Base-by-base conservation (phyloP, 176 grass and related monocot species). In the Hordeum marinum region DNA sequence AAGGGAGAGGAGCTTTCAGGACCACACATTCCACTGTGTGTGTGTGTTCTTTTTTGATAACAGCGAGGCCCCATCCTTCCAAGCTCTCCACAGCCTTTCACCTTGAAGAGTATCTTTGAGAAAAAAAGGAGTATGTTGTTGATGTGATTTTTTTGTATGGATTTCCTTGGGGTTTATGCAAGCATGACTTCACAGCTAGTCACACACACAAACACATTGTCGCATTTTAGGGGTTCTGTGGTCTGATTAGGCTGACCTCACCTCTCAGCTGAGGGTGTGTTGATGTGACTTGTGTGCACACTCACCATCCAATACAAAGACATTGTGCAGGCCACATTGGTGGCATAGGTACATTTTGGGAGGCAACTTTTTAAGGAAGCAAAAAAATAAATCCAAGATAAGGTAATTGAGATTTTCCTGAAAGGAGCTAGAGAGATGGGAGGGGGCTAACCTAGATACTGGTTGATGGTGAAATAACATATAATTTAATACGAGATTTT, bases 251-350 rank as follows among this genome's bases (percentile, higher is more conserved):
- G 81, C 42, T 87, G 36, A 34, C 63, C 76, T 86, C 65, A 78
- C 64, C 79, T 86, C 45, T 85, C 63, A 67, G 76, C 67, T 69
- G 62, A 40, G 58, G 82, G 69, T 76, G 40, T 81, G 80, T 39
- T 86, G 90, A 77, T 84, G 83, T 77, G 78, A 92, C 88, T 55
- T 84, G 82, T 82, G 82, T 74, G 84, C 65, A 73, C 35, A 82
- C 59, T 85, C 91, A 83, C 85, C 77, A 83, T 82, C 75, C 72
- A 89, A 77, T 88, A 78, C 65, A 72, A 77, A 87, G 68, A 87
- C 78, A 91, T 45, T 29, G 52, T 93, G 89, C 77, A 86, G 81
- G 86, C 84, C 84, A 81, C 66, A 96, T 87, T 85, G 67, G 84
- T 91, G 84, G 87, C 89, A 96, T 72, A 87, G 68, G 55, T 72